These are phyloP conservation scores for Fraxinus excelsior DNA, from an alignment of 257 asterid species.

Conservation along the genomic window DNA sequence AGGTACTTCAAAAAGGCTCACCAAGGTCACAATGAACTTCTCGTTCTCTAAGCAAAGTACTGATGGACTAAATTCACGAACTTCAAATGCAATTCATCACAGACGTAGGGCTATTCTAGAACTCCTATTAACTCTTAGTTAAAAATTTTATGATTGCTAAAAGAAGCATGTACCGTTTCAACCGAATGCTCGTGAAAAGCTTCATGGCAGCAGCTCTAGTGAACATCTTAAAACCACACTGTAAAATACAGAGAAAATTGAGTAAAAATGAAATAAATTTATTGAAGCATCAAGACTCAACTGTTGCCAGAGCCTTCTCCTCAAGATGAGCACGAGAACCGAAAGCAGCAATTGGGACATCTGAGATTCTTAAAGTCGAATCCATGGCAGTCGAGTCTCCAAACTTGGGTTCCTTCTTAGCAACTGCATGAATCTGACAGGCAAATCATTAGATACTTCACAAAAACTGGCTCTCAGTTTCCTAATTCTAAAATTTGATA, in stretches of 20 bases:
- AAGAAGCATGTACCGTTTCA: constrained; percentile 59
- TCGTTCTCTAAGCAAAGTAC: not conserved
- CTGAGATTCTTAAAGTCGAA: constrained; percentile 59
- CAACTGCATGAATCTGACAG: constrained; percentile 83
- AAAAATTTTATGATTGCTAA: not conserved
- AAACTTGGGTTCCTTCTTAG: constrained; percentile 49
- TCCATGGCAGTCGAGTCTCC: constrained; percentile 58
- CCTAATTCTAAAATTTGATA: not conserved
- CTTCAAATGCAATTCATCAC: not conserved
- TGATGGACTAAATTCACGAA: not conserved
- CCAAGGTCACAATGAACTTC: not conserved
- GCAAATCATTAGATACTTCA: constrained; percentile 40
- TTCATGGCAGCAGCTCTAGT: constrained; percentile 95
- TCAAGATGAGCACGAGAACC: constrained; percentile 99
- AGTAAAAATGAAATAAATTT: constrained; percentile 2
- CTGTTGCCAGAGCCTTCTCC: constrained; percentile 94
- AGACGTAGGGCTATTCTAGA: not conserved
- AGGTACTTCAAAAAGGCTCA: not conserved
- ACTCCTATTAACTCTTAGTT: constrained; percentile 1
- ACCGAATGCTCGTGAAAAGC: constrained; percentile 81
- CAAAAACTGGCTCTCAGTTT: constrained; percentile 14
- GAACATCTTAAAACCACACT: constrained; percentile 99
- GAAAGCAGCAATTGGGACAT: constrained; percentile 77
- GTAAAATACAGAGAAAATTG: constrained; percentile 31
- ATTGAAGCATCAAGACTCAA: constrained; percentile 48